Conservation (phyloP, 2,329 filamentous ascomycete species). For the Alternaria postmessia region DNA sequence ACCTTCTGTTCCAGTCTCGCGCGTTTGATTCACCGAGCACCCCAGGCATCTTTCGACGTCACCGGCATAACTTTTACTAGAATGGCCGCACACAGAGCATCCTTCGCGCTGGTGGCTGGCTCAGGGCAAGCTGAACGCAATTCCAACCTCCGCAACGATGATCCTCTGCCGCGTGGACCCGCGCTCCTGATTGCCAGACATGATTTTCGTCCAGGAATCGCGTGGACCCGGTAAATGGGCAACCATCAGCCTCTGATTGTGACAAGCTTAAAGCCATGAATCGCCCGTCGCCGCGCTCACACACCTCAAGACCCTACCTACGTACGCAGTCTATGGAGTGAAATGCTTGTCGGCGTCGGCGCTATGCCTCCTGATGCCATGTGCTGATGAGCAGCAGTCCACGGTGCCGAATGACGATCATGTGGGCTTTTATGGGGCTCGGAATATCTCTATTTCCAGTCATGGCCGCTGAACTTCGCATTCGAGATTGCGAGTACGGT, state of each 20-base stretch:
- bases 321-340: conserved; percentile 3
- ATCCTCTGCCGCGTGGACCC: conserved; percentile 22
- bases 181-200: conserved; percentile 27
- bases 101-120: conserved; percentile 31
- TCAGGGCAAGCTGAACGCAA: conserved; percentile 27
- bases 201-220: conserved; percentile 42
- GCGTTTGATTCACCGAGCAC: conserved; percentile 10
- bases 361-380: conserved; percentile 2
- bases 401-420: not conserved
- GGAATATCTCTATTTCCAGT: conserved; percentile 3
- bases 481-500: conserved; percentile 9
- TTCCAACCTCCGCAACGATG: conserved; percentile 13
- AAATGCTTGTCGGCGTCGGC: conserved; percentile 4
- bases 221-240: conserved; percentile 41
- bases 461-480: conserved; percentile 11
- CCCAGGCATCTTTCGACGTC: conserved; percentile 12
- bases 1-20: conserved; percentile 16
- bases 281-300: conserved; percentile 22
- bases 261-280: conserved; percentile 39
- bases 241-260: conserved; percentile 38
- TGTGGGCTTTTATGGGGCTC: conserved; percentile 7
- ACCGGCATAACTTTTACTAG: conserved; percentile 3
- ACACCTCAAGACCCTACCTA: conserved; percentile 3
- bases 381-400: not conserved
- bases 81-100: conserved; percentile 12